Conservation (phyloP, 345 rosid species). For the Murraya paniculata region DNA sequence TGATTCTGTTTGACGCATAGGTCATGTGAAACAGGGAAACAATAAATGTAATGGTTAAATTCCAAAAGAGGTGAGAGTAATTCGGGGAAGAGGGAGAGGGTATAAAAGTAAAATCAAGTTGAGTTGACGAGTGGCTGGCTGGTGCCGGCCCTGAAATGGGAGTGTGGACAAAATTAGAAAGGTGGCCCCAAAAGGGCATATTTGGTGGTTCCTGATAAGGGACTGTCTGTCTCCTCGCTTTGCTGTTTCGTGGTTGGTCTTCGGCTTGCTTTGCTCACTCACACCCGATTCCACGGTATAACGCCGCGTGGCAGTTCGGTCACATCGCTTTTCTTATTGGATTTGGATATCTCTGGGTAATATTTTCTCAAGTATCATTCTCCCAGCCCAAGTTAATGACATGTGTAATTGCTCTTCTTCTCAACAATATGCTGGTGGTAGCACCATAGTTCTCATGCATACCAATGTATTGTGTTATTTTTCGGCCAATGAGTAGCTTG, state of each 20-base stretch:
- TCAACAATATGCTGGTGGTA: too few species aligned
- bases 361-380: not conserved
- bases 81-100: not conserved
- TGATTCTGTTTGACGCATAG: too few species aligned
- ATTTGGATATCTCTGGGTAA: too few species aligned
- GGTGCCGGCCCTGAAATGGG: not conserved
- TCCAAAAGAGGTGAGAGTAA: not conserved
- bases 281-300: not conserved
- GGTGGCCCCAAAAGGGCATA: slow-evolving; percentile 10
- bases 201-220: slow-evolving; percentile 18
- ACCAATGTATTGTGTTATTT: too few species aligned
- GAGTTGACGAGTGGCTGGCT: not conserved
- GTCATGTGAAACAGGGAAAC: too few species aligned
- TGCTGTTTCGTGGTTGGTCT: not conserved
- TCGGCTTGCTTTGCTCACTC: not conserved
- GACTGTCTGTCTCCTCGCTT: not conserved
- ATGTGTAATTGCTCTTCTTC: not conserved
- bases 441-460: too few species aligned
- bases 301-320: not conserved
- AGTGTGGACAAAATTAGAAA: not conserved
- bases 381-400: not conserved
- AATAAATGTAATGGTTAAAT: too few species aligned
- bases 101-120: not conserved
- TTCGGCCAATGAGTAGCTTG: too few species aligned
- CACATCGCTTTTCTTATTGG: not conserved